phyloP scores from a whole-genome alignment of 2,329 filamentous ascomycete species.

The Microdochium trichocladiopsis region DNA sequence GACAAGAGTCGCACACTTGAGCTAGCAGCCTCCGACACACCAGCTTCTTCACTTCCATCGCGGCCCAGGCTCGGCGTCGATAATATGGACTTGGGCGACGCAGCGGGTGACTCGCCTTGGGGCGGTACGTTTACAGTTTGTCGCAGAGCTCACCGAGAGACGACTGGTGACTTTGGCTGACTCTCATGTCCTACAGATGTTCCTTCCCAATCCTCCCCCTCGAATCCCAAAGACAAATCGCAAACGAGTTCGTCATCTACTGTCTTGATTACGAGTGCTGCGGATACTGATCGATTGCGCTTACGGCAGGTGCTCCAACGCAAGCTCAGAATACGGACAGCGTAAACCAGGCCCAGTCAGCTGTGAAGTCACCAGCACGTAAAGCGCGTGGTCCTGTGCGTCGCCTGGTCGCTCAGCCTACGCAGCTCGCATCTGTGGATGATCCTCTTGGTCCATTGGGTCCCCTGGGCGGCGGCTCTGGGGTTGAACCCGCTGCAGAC shows the following conservation, averaged over 20 bases:
- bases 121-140: constrained; percentile 26
- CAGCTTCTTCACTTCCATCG: no score
- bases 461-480: constrained; percentile 46
- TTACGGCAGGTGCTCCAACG: not conserved
- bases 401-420: constrained; percentile 66
- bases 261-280: not conserved
- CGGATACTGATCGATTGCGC: not conserved
- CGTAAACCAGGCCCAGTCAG: constrained; percentile 20
- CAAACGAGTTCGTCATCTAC: constrained; percentile 4
- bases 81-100: constrained; percentile 35
- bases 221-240: constrained; percentile 4
- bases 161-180: not conserved
- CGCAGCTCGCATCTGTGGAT: constrained; percentile 69
- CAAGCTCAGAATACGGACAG: constrained; percentile 16
- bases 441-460: constrained; percentile 75
- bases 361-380: constrained; percentile 17
- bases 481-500: constrained; percentile 22
- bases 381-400: constrained; percentile 30
- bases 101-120: constrained; percentile 33
- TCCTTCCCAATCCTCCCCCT: constrained; percentile 27
- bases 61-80: not conserved
- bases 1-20: no score
- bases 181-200: constrained; percentile 23
- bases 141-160: not conserved
- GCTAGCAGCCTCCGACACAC: no score